Conservation (phyloP, 2,329 filamentous ascomycete species). For the Anisogramma anomala region DNA sequence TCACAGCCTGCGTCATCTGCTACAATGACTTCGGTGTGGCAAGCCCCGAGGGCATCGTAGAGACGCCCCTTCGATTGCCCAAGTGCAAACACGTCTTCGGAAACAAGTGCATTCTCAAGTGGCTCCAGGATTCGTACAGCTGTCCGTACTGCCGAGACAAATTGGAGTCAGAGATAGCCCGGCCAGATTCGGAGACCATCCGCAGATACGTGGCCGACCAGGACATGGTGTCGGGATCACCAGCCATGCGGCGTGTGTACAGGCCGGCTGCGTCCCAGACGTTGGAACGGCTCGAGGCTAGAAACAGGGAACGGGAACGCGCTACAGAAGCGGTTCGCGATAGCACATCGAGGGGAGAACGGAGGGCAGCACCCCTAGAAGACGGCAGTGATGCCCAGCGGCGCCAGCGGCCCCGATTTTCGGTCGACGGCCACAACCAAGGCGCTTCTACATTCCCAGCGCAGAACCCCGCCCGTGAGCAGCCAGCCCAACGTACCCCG, state of each 20-base stretch:
- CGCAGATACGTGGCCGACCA: slow-evolving; percentile 18
- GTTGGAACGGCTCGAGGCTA: background rate
- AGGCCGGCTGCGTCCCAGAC: background rate
- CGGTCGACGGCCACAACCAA: background rate
- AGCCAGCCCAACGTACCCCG: background rate
- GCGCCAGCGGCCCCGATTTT: slow-evolving; percentile 20
- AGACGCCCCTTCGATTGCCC: slow-evolving; percentile 46
- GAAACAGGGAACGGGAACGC: background rate
- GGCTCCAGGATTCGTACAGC: slow-evolving; percentile 50
- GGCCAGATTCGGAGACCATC: slow-evolving; percentile 19
- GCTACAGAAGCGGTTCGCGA: background rate
- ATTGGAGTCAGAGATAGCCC: slow-evolving; percentile 36
- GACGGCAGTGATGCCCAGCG: slow-evolving; percentile 21
- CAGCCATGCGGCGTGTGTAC: background rate
- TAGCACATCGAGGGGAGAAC: slow-evolving; percentile 2
- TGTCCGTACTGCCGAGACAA: slow-evolving; percentile 56
- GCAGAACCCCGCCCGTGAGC: background rate
- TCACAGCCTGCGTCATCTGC: slow-evolving; percentile 49
- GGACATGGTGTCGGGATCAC: background rate
- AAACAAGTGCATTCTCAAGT: slow-evolving; percentile 52
- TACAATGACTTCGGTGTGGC: slow-evolving; percentile 49
- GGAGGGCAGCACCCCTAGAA: slow-evolving; percentile 19
- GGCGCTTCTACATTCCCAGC: background rate
- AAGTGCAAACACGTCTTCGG: slow-evolving; percentile 55
- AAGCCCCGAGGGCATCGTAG: slow-evolving; percentile 46